A percentile compares a stretch with the other conserved stretches of the same genome.
These are phyloP conservation scores for Penicillium decumbens DNA, from an alignment of 2,329 filamentous ascomycete genomes.

Conservation along the genomic window DNA sequence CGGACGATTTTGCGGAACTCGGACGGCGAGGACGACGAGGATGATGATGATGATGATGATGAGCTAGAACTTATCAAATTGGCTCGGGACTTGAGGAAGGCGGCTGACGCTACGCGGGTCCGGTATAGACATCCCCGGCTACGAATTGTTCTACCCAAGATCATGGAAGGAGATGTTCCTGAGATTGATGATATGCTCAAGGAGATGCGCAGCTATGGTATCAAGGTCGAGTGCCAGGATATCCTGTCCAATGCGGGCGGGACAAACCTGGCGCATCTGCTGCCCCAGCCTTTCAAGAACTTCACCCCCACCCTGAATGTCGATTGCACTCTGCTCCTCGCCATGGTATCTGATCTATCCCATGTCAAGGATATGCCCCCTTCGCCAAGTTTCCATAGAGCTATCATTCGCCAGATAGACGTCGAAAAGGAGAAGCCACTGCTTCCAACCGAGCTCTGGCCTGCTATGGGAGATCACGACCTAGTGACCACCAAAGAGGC, in stretches of 20 bases:
- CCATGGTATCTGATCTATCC: slow-evolving; percentile 68
- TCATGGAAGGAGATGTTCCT: slow-evolving; percentile 47
- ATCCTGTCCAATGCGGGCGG: slow-evolving; percentile 13
- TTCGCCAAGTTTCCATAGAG: slow-evolving; percentile 53
- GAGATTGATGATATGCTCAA: slow-evolving; percentile 56
- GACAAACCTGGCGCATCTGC: slow-evolving; percentile 30
- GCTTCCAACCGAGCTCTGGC: slow-evolving; percentile 58
- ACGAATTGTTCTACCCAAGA: slow-evolving; percentile 58
- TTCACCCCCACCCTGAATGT: slow-evolving; percentile 46
- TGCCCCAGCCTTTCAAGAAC: slow-evolving; percentile 39
- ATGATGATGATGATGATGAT: slow-evolving; percentile 47
- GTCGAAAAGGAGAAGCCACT: slow-evolving; percentile 60
- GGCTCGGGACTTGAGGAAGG: slow-evolving; percentile 55
- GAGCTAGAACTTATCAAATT: slow-evolving; percentile 58
- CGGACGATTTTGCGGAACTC: slow-evolving; percentile 28
- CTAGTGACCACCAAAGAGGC: slow-evolving; percentile 66
- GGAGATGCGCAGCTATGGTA: slow-evolving; percentile 51
- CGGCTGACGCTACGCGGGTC: slow-evolving; percentile 54
- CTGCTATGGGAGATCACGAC: slow-evolving; percentile 52
- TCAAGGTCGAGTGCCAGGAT: slow-evolving; percentile 38
- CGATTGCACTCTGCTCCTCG: slow-evolving; percentile 63
- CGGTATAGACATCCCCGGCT: slow-evolving; percentile 58
- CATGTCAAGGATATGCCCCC: slow-evolving; percentile 48
- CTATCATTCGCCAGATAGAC: slow-evolving; percentile 61
- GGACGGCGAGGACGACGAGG: slow-evolving; percentile 31